These are phyloP conservation scores for Filosporella fistucella DNA, from an alignment of 495 filamentous ascomycete genomes.

Conservation along the genomic window DNA sequence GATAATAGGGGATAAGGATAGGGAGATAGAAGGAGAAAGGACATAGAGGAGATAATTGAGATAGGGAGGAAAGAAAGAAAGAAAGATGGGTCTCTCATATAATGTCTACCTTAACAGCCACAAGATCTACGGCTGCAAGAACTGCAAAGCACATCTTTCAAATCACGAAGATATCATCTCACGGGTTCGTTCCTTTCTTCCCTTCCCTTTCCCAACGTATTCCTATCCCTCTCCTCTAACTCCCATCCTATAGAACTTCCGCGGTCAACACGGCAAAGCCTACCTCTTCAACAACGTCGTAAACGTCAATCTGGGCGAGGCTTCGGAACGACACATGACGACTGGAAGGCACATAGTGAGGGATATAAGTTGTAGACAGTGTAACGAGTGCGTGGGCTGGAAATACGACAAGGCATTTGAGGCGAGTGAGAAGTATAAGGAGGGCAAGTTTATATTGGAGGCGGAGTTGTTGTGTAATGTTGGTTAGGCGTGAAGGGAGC, in stretches of 20 bases:
- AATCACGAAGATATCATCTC: constrained; percentile 96
- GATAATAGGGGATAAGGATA: background rate
- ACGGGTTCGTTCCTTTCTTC: constrained; percentile 53
- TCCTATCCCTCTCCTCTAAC: background rate
- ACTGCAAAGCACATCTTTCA: constrained; percentile 91
- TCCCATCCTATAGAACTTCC: constrained; percentile 70
- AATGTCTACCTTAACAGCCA: constrained; percentile 89
- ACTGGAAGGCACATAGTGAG: constrained; percentile 91
- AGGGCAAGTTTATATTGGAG: constrained; percentile 96
- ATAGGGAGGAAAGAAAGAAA: background rate
- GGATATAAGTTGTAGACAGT: constrained; percentile 85
- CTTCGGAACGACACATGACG: constrained; percentile 97
- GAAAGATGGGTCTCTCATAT: constrained; percentile 86
- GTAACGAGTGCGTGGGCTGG: constrained; percentile 91
- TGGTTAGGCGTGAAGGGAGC: constrained; percentile 6
- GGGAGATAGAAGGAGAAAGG: background rate
- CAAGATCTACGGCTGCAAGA: constrained; percentile 93
- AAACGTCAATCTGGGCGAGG: constrained; percentile 75
- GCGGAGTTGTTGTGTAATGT: constrained; percentile 84
- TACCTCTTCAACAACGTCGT: constrained; percentile 95
- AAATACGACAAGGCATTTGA: constrained; percentile 99
- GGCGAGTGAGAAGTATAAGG: constrained; percentile 91
- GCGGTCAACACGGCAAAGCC: constrained; percentile 96
- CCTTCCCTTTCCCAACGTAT: constrained; percentile 2
- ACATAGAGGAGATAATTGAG: background rate